Evolutionary conservation across 2,329 filamentous ascomycete genomes (phyloP), one percentile per base, ranked within the genome.

Genomic region (Neospermospora avenae): DNA sequence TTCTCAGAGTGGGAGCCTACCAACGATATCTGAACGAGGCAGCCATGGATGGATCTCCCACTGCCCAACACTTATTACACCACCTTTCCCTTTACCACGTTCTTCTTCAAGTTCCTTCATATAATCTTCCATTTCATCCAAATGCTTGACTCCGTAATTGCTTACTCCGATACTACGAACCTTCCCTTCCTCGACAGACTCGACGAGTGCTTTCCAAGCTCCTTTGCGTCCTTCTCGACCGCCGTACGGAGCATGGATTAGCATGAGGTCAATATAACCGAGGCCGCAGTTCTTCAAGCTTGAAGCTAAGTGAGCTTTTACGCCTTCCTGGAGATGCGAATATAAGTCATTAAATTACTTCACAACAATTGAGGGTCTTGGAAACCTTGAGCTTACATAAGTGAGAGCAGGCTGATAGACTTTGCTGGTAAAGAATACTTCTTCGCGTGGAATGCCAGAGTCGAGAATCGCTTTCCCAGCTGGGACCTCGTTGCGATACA

Each of bases 41-140:
- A 92, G 84, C 92, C 91, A 97, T 0, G 93, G 93, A 74, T 97
- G 93, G 11, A 97, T 77, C 76, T 97, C 93, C 75, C 89, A 91
- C 75, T 96, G 93, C 42, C 91, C 92, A 39, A 96, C 89, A 62
- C 87, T 89, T 69, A 96, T 82, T 42, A 90, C 78, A 24, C 90
- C 90, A 46, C 84, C 86, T 66, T 84, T 86, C 10, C 86, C 87
- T 59, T 78, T 76, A 1, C 84, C 84, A 48, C 82, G 80, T 59
- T 84, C 83, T 18, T 72, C 70, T 69, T 89, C 87, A 0, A 87
- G 81, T 72, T 87, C 83, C 56, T 75, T 77, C 60, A 85, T 86
- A 72, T 85, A 80, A 58, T 69, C 71, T 72, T 85, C 81, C 31
- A 87, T 75, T 72, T 87, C 84, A 49, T 84, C 77, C 3, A 88